These are phyloP conservation scores for Radiomyces spectabilis DNA, from an alignment of 192 early-diverging fungal species.

Conservation along the genomic window DNA sequence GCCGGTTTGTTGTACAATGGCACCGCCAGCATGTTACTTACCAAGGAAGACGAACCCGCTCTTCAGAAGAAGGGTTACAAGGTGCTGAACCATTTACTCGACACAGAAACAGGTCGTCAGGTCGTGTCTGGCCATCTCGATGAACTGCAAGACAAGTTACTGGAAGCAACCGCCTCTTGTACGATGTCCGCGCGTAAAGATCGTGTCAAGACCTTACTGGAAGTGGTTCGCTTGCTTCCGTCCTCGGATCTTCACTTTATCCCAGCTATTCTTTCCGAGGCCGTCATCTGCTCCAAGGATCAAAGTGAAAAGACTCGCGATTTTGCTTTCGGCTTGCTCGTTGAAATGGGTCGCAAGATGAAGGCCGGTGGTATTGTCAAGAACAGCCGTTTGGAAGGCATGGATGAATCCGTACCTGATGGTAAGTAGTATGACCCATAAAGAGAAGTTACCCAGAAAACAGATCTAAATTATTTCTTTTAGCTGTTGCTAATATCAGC, in stretches of 20 bases:
- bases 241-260: slow-evolving; percentile 74
- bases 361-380: slow-evolving; percentile 50
- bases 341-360: slow-evolving; percentile 91
- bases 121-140: slow-evolving; percentile 43
- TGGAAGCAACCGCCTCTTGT: slow-evolving; percentile 63
- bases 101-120: slow-evolving; percentile 36
- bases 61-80: slow-evolving; percentile 97
- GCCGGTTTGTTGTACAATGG: slow-evolving; percentile 51
- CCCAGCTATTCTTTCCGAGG: slow-evolving; percentile 82
- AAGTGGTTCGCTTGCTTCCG: slow-evolving; percentile 56
- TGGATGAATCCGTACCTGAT: slow-evolving; percentile 30
- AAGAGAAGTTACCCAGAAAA: no score
- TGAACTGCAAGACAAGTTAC: slow-evolving; percentile 55
- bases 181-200: slow-evolving; percentile 72
- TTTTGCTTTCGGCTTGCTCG: slow-evolving; percentile 76
- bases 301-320: slow-evolving; percentile 80
- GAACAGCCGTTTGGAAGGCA: slow-evolving; percentile 24
- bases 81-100: slow-evolving; percentile 56
- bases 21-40: slow-evolving; percentile 42
- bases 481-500: slow-evolving; percentile 44
- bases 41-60: slow-evolving; percentile 56
- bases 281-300: slow-evolving; percentile 91
- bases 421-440: no score
- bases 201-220: slow-evolving; percentile 63
- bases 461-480: no score